A percentile compares a stretch with the other conserved stretches of the same genome.
Evolutionary conservation across 192 early-diverging fungal species (phyloP).

Genomic region (Gryganskiella cystojenkinii): DNA sequence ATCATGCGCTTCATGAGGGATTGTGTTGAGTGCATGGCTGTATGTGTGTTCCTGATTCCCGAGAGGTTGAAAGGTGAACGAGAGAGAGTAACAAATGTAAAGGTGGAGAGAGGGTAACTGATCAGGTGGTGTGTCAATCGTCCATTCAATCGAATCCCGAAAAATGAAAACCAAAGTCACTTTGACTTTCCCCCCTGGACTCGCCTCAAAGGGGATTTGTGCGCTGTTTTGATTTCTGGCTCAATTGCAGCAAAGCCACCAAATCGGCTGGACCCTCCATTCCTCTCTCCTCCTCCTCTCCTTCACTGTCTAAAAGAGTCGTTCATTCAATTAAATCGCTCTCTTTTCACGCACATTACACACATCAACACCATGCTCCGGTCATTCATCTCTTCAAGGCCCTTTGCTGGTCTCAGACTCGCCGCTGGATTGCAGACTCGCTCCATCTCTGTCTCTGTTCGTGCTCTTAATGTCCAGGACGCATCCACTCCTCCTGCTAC

Average conservation of each 20-base stretch:
- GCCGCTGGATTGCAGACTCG: conserved; percentile 17
- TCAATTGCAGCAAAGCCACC: too few species aligned
- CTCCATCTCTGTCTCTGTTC: conserved; percentile 49
- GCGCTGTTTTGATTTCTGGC: too few species aligned
- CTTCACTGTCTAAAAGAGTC: background rate
- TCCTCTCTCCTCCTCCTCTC: background rate
- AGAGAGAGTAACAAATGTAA: background rate
- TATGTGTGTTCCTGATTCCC: background rate
- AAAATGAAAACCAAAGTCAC: too few species aligned
- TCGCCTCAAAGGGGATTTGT: too few species aligned
- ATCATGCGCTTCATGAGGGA: conserved; percentile 37
- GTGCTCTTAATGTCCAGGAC: conserved; percentile 33
- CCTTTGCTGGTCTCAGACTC: conserved; percentile 27
- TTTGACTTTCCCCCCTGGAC: too few species aligned
- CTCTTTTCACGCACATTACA: background rate
- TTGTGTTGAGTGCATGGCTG: conserved; percentile 46
- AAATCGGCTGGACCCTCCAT: too few species aligned
- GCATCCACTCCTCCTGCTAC: conserved; percentile 15
- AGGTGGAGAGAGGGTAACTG: background rate
- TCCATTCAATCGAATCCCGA: too few species aligned
- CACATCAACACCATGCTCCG: conserved; percentile 26
- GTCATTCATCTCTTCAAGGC: conserved; percentile 28
- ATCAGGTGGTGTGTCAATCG: too few species aligned
- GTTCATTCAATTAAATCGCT: background rate
- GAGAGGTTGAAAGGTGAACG: background rate